phyloP scores from a whole-genome alignment of 2,329 filamentous ascomycete species.

The Pseudogymnoascus sp. region DNA sequence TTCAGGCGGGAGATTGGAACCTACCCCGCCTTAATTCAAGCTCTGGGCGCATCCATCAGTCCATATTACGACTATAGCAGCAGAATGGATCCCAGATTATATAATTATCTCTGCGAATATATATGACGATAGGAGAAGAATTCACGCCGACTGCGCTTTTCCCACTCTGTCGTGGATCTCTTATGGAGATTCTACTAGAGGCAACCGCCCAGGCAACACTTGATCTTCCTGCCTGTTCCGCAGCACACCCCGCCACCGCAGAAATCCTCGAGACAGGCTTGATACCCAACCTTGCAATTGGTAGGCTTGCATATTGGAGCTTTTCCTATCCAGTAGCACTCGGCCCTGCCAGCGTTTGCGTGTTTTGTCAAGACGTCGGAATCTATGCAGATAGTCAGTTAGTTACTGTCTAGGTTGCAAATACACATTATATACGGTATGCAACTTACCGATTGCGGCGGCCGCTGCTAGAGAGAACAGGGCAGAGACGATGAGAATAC shows the following conservation, averaged over 20 bases:
- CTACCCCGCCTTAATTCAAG: neutral
- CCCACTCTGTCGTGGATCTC: neutral
- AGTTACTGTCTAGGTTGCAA: neutral
- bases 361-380: neutral
- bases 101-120: neutral
- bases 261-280: neutral
- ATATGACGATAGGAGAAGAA: constrained; percentile 62
- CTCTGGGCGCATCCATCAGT: neutral
- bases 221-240: neutral
- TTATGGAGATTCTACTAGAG: neutral
- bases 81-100: neutral
- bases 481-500: neutral
- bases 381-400: neutral
- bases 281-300: neutral
- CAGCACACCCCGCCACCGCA: neutral
- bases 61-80: neutral
- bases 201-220: neutral
- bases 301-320: neutral
- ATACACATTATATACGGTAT: neutral
- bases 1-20: neutral
- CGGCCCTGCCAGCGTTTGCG: neutral
- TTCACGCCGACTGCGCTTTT: constrained; percentile 30
- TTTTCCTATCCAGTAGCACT: neutral
- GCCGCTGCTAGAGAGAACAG: neutral
- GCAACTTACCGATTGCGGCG: neutral